Conservation (phyloP, 257 asterid genomes). For the Orobanche coerulescens region DNA sequence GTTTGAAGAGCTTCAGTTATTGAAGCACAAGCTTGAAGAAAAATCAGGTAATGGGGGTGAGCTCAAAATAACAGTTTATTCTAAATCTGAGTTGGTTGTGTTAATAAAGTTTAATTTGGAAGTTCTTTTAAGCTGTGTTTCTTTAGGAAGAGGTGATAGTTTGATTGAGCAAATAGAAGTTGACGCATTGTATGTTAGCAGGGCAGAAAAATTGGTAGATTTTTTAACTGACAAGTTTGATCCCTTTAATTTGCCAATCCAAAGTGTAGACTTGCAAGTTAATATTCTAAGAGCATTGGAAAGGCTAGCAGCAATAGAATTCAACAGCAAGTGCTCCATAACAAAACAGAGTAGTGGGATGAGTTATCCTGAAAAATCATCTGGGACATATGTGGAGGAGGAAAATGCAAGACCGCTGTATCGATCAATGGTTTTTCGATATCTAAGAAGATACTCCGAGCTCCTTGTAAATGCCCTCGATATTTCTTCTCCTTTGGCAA, state of each 20-base stretch:
- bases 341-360: constrained; percentile 36
- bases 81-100: constrained; percentile 55
- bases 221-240: constrained; percentile 45
- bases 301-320: constrained; percentile 59
- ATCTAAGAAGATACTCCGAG: constrained; percentile 48
- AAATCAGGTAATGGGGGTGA: constrained; percentile 32
- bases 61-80: constrained; percentile 30
- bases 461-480: constrained; percentile 66
- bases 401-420: constrained; percentile 37
- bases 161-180: constrained; percentile 39
- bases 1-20: constrained; percentile 64
- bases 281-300: constrained; percentile 55
- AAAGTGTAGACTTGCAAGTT: constrained; percentile 64
- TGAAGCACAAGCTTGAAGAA: constrained; percentile 43
- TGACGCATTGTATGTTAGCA: constrained; percentile 37
- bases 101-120: constrained; percentile 67
- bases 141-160: constrained; percentile 36
- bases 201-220: constrained; percentile 54
- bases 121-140: constrained; percentile 65
- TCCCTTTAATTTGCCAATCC: constrained; percentile 55
- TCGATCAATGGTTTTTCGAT: constrained; percentile 44
- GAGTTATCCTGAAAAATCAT: constrained; percentile 32
- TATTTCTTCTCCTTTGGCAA: constrained; percentile 60
- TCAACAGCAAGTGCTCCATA: constrained; percentile 52
- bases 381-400: constrained; percentile 30